Base-by-base conservation (phyloP, 2,329 filamentous ascomycete genomes). In the Neonectria neomacrospora region DNA sequence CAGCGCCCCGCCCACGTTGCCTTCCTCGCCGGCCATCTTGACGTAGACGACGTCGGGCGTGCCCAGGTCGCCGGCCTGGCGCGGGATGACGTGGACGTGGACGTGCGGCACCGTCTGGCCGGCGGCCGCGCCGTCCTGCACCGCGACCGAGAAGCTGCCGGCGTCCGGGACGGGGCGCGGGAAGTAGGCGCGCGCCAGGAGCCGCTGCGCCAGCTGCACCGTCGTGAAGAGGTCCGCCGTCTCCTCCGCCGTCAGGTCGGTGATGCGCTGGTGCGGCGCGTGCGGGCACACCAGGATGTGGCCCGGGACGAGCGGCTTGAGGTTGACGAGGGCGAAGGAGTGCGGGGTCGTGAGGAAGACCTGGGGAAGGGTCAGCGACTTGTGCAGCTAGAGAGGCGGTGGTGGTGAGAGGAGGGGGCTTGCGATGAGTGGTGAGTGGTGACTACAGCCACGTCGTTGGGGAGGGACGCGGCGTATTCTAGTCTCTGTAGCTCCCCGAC, bases 91-190 rank as follows among this genome's bases (percentile, higher is more conserved):
- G 80, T 99, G 96, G 26, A 94, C 91, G 80, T 99, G 96, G 14
- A 97, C 89, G 80, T 99, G 96, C 9, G 93, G 85, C 47, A 99
- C 95, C 61, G 93, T 97, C 85, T 99, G 96, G 0, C 96, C 96
- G 1, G 96, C 93, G 63, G 94, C 93, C 32, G 84, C 82, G 20
- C 96, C 96, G 78, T 99, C 96, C 78, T 99, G 96, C n/a, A 99
- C 86, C 0, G 95, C 94, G 53, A 99, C 90, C 75, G 97, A 98
- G 80, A 98, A 91, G 63, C 92, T 91, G 10, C 92, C 88, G 6
- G 88, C 91, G 34, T 85, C 79, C 10, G 79, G 75, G 44, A 72
- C 86, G 85, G 66, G 88, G 78, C 30, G 82, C 9, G 73, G 67
- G 68, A 90, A 89, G 74, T 88, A 88, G 37, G 81, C 78, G 16